Evolutionary conservation across 2,329 filamentous ascomycete genomes (phyloP).

Genomic region (Trichoderma sp.): DNA sequence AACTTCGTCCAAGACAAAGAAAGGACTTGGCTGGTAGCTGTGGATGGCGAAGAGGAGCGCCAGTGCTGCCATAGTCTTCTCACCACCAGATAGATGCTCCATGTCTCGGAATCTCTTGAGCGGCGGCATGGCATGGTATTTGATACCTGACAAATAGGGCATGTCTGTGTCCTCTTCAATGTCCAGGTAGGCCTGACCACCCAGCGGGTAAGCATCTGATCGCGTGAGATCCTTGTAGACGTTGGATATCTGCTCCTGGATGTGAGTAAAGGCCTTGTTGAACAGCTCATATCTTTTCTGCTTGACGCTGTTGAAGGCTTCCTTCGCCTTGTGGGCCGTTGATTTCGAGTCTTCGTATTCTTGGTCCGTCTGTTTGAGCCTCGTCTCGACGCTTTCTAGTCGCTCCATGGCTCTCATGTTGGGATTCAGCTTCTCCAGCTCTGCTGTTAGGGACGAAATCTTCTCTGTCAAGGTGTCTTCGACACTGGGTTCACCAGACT

Average conservation of each 20-base stretch:
- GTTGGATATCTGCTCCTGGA: conserved; percentile 87
- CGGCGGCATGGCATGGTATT: conserved; percentile 98
- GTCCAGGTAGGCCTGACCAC: conserved; percentile 84
- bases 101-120: conserved; percentile 98
- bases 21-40: conserved; percentile 91
- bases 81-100: conserved; percentile 95
- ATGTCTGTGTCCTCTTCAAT: conserved; percentile 94
- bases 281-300: conserved; percentile 85
- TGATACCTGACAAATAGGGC: conserved; percentile 92
- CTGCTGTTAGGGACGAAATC: conserved; percentile 70
- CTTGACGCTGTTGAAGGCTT: conserved; percentile 82
- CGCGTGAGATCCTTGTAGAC: conserved; percentile 96
- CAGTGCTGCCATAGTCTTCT: conserved; percentile 98
- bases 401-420: conserved; percentile 96
- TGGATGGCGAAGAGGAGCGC: conserved; percentile 97
- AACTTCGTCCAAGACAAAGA: conserved; percentile 98
- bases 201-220: conserved; percentile 87
- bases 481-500: conserved; percentile 69
- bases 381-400: conserved; percentile 79
- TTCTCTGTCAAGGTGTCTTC: conserved; percentile 78
- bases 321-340: conserved; percentile 71
- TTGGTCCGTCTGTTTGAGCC: conserved; percentile 80
- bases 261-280: conserved; percentile 92
- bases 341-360: conserved; percentile 86
- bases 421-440: conserved; percentile 92